Evolutionary conservation across 495 filamentous ascomycete species (phyloP).

Genomic region (Talaromyces liani): DNA sequence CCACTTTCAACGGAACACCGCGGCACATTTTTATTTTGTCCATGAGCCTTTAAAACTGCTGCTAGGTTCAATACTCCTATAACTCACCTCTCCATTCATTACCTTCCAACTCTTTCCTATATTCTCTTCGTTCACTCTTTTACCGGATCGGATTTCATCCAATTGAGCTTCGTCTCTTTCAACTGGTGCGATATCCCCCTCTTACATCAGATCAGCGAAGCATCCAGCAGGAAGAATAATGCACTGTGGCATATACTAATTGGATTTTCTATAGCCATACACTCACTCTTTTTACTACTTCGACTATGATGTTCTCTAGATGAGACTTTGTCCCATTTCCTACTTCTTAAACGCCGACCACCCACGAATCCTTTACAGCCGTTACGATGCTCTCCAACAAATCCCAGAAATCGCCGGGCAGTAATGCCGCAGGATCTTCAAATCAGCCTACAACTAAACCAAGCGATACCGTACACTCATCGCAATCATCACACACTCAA

Average conservation of each 20-base stretch:
- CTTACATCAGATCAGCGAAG: neutral
- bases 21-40: neutral
- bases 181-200: neutral
- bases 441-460: neutral
- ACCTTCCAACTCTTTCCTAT: neutral
- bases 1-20: neutral
- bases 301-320: neutral
- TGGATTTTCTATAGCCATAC: neutral
- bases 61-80: neutral
- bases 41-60: neutral
- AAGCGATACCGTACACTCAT: neutral
- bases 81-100: neutral
- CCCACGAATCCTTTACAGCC: neutral
- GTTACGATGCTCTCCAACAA: neutral
- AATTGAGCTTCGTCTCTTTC: neutral
- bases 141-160: neutral
- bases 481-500: conserved; percentile 1
- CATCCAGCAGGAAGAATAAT: neutral
- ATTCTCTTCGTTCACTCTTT: neutral
- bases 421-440: neutral
- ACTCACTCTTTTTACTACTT: neutral
- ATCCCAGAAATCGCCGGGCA: neutral
- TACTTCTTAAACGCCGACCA: conserved; percentile 4
- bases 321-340: neutral
- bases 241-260: neutral